Percentiles rank a stretch among this genome's conserved stretches.
phyloP scores from a whole-genome alignment of 192 early-diverging fungal species.

The Spizellomyces punctatus region DNA sequence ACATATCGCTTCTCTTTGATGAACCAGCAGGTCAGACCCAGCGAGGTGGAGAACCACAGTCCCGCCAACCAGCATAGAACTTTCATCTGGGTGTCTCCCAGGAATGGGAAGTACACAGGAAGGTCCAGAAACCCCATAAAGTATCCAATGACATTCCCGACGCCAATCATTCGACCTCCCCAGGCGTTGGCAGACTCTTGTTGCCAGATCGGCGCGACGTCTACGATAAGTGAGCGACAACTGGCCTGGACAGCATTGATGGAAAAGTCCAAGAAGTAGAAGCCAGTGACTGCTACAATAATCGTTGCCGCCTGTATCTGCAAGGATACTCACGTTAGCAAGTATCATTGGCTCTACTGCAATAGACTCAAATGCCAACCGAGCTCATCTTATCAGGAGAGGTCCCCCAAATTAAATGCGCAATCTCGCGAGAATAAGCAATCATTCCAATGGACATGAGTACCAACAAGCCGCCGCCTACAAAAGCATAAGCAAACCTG shows the following conservation, averaged over 20 bases:
- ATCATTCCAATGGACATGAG: slow-evolving; percentile 70
- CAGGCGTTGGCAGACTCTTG: slow-evolving; percentile 84
- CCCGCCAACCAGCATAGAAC: slow-evolving; percentile 77
- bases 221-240: slow-evolving; percentile 84
- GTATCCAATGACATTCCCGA: slow-evolving; percentile 84
- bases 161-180: slow-evolving; percentile 82
- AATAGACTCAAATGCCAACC: background rate
- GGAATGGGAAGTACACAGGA: slow-evolving; percentile 59
- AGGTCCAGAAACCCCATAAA: slow-evolving; percentile 85
- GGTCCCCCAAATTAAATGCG: slow-evolving; percentile 1
- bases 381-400: background rate
- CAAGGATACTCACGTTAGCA: background rate
- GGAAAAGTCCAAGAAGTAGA: slow-evolving; percentile 93
- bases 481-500: slow-evolving; percentile 4
- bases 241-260: slow-evolving; percentile 87
- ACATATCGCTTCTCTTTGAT: slow-evolving; percentile 39
- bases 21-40: slow-evolving; percentile 68
- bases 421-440: slow-evolving; percentile 74
- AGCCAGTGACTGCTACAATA: slow-evolving; percentile 73
- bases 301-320: slow-evolving; percentile 48
- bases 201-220: slow-evolving; percentile 74
- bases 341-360: background rate
- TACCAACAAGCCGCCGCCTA: slow-evolving; percentile 60
- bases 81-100: slow-evolving; percentile 79
- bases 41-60: slow-evolving; percentile 55